Percentiles rank a stretch among this genome's conserved stretches.
Conservation (phyloP, 176 grass and related monocot genomes). For the Eragrostis curvula region DNA sequence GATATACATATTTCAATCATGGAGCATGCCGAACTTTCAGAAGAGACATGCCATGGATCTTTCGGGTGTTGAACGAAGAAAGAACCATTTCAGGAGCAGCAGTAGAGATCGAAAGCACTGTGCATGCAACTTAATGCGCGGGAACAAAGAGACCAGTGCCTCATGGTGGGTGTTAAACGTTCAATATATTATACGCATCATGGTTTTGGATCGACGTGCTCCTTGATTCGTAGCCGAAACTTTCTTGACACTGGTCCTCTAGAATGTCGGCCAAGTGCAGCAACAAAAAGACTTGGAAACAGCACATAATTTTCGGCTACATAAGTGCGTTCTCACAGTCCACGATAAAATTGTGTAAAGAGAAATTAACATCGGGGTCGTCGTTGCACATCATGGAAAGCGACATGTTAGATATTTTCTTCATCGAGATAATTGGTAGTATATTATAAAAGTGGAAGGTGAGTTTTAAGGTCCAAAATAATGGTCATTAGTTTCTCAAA, state of each 20-base stretch:
- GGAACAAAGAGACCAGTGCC: background rate
- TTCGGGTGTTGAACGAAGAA: background rate
- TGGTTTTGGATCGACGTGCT: background rate
- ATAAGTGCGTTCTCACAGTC: background rate
- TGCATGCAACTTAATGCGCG: background rate
- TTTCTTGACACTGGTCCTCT: background rate
- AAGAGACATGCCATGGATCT: background rate
- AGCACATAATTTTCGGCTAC: background rate
- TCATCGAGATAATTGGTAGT: too few relatives aligned
- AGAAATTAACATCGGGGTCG: too few relatives aligned
- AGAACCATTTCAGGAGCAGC: background rate
- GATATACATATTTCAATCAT: background rate
- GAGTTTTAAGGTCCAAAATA: too few relatives aligned
- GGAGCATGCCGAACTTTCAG: background rate
- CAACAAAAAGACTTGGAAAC: background rate
- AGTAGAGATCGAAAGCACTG: background rate
- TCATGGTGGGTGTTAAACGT: background rate
- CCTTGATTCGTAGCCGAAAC: background rate
- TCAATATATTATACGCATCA: background rate
- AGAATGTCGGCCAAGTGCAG: background rate
- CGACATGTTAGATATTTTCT: too few relatives aligned
- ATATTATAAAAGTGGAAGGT: too few relatives aligned
- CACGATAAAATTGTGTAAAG: background rate
- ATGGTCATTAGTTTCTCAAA: too few relatives aligned
- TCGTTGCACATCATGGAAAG: too few relatives aligned